phyloP scores from a whole-genome alignment of 371 early-diverging fungal species.

The Mucor lusitanicus region DNA sequence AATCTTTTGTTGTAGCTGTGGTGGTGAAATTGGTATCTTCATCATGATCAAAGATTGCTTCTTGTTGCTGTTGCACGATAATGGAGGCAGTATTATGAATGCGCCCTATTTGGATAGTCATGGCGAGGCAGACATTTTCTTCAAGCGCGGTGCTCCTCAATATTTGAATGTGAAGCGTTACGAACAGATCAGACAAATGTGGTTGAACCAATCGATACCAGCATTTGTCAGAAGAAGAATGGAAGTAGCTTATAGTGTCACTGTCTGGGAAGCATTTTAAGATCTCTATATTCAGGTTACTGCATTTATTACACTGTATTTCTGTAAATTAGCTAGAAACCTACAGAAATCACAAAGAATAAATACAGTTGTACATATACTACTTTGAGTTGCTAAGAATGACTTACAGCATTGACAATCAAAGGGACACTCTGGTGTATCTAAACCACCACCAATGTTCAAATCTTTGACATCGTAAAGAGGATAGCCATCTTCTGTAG shows the following conservation, averaged over 20 bases:
- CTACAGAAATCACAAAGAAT: background rate
- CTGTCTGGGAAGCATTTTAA: constrained; percentile 39
- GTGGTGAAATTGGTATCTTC: constrained; percentile 90
- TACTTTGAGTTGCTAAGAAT: background rate
- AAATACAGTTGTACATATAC: background rate
- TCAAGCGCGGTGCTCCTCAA: constrained; percentile 84
- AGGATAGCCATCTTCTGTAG: constrained; percentile 56
- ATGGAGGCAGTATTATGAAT: constrained; percentile 82
- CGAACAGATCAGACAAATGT: constrained; percentile 84
- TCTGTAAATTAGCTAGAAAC: background rate
- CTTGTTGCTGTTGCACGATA: constrained; percentile 74
- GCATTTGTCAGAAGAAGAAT: constrained; percentile 87
- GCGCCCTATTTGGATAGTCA: constrained; percentile 95
- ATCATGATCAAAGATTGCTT: constrained; percentile 85
- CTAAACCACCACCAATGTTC: constrained; percentile 44
- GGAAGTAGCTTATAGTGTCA: constrained; percentile 54
- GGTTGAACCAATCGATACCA: constrained; percentile 85
- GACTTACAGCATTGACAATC: constrained; percentile 53
- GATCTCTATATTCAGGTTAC: background rate
- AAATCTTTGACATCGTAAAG: constrained; percentile 52
- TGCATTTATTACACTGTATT: background rate
- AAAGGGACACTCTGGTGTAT: constrained; percentile 54
- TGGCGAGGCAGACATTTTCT: constrained; percentile 77
- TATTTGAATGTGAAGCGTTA: constrained; percentile 85
- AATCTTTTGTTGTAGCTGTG: constrained; percentile 85